Evolutionary conservation across 2,329 filamentous ascomycete genomes (phyloP).

Genomic region (Aschersonia sp.): DNA sequence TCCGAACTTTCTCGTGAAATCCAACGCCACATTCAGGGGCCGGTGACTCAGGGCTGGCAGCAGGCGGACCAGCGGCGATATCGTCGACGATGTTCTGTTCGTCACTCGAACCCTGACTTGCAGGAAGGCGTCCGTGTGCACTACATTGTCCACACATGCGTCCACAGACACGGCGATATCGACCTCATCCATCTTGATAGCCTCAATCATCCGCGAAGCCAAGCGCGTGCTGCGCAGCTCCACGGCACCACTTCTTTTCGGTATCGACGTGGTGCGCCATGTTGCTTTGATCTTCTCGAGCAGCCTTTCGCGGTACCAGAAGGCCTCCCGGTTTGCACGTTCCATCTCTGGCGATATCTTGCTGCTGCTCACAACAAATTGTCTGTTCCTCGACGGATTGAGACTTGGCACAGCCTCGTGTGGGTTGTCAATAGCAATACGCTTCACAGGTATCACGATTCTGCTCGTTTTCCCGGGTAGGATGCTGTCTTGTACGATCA

Average conservation of each 20-base stretch:
- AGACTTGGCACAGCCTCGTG: constrained; percentile 66
- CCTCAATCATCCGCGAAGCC: constrained; percentile 66
- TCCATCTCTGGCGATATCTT: constrained; percentile 70
- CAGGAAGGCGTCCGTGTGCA: constrained; percentile 41
- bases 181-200: constrained; percentile 66
- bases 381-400: constrained; percentile 70
- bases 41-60: constrained; percentile 65
- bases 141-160: constrained; percentile 9
- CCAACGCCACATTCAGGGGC: constrained; percentile 56
- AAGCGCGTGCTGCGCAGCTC: constrained; percentile 66
- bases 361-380: constrained; percentile 76
- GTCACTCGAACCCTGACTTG: constrained; percentile 55
- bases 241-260: constrained; percentile 47
- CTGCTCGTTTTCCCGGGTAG: constrained; percentile 57
- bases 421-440: constrained; percentile 62
- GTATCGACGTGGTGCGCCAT: constrained; percentile 47
- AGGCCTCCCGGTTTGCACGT: constrained; percentile 62
- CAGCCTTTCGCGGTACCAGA: constrained; percentile 81
- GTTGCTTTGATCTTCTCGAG: constrained; percentile 54
- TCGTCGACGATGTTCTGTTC: constrained; percentile 54
- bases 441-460: constrained; percentile 59
- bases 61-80: constrained; percentile 60
- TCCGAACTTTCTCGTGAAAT: constrained; percentile 66
- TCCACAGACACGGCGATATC: constrained; percentile 38
- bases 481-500: constrained; percentile 38